These are phyloP conservation scores for Diddensiella santjacobensis DNA, from an alignment of 805 yeast species.

Conservation along the genomic window DNA sequence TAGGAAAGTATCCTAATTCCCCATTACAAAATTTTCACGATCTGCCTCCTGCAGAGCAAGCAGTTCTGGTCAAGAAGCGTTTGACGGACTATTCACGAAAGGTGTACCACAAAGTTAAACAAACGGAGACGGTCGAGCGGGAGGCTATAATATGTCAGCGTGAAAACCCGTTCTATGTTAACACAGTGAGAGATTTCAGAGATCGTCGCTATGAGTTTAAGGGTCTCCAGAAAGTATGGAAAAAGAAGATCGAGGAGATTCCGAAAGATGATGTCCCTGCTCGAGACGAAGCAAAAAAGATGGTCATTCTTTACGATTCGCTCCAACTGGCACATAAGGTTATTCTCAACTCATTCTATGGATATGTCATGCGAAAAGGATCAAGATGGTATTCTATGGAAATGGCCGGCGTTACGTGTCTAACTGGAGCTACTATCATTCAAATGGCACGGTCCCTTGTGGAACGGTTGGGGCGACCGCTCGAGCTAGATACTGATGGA, in stretches of 20 bases:
- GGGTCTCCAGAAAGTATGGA: constrained; percentile 91
- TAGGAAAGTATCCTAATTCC: constrained; percentile 43
- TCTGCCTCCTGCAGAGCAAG: constrained; percentile 73
- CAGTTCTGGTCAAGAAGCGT: constrained; percentile 66
- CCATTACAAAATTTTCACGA: constrained; percentile 56
- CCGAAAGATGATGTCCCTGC: constrained; percentile 52
- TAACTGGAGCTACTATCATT: constrained; percentile 96
- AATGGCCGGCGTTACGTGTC: constrained; percentile 99
- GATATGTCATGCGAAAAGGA: constrained; percentile 98
- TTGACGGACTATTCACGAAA: constrained; percentile 80
- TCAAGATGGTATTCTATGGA: constrained; percentile 99
- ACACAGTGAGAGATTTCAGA: constrained; percentile 90
- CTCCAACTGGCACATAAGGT: constrained; percentile 96
- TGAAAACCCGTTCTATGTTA: constrained; percentile 94
- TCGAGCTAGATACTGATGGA: constrained; percentile 98
- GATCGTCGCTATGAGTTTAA: constrained; percentile 96
- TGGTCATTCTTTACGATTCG: constrained; percentile 91
- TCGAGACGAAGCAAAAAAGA: constrained; percentile 86
- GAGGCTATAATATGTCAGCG: constrained; percentile 95
- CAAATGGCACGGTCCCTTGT: constrained; percentile 94
- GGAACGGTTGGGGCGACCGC: constrained; percentile 89
- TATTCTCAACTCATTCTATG: constrained; percentile 92
- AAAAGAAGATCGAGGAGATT: constrained; percentile 64
- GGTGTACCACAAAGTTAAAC: constrained; percentile 75
- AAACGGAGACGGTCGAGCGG: constrained; percentile 77